Evolutionary conservation across 768 basidiomycete genomes (phyloP), one percentile per base, ranked within the genome.

Genomic region (Naganishia kalamii): DNA sequence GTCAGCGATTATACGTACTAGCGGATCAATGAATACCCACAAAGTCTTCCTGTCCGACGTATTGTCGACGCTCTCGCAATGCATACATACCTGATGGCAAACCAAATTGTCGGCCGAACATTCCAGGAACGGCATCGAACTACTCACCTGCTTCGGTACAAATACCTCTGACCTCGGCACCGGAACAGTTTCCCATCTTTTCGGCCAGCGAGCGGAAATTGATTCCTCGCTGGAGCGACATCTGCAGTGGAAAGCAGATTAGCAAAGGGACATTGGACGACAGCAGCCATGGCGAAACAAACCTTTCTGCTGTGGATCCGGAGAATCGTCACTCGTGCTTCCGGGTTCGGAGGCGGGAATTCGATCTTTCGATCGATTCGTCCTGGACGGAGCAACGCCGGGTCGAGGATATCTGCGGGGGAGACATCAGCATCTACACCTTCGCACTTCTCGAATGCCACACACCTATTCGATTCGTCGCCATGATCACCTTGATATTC

Each of bases 101-200:
- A 29, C 37, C 17, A 35, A 40, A 1, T 87, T 68, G 10, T 64
- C 30, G 17, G 32, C 1, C 52, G 60, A 48, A 64, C 63, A 41
- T 41, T n/a, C 50, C 11, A 65, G 63, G 32, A 41, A 10, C 50
- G 13, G 37, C n/a, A n/a, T 19, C 8, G 49, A 6, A 78, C 90
- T 5, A 57, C 54, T 40, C 27, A 57, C 54, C 54, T n/a, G 92
- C 92, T 81, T 94, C 92, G 0, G 93, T 94, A 76, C 92, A 94
- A 70, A 96, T 96, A 79, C 92, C 94, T 17, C 94, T 84, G 17
- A 97, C 94, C 77, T 99, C 94, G 1, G 94, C 94, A 70, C 94
- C 94, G 1, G 91, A 94, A 76, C 94, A 97, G 74, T 96, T 91
- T 0, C 94, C 94, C 94, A 98, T 99, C 83, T 99, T 98, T 78